phyloP scores from a whole-genome alignment of 257 asterid genomes.

The Solanum chmielewskii region DNA sequence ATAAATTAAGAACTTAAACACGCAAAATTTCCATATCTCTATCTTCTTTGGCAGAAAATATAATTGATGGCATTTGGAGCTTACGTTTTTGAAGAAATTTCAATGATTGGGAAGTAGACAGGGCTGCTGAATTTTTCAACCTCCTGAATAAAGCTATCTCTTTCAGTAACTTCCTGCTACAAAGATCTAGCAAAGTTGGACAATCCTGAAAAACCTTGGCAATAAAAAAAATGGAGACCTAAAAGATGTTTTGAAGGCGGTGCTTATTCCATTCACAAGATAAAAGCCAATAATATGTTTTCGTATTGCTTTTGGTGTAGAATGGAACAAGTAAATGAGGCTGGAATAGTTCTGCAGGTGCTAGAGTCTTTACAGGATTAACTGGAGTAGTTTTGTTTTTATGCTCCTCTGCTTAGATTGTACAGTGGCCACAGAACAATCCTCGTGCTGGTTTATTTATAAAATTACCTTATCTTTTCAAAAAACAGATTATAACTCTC shows the following conservation, averaged over 20 bases:
- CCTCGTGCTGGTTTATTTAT: neutral
- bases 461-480: neutral
- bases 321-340: neutral
- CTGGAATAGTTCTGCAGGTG: neutral
- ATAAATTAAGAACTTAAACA: neutral
- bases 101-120: neutral
- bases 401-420: neutral
- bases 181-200: neutral
- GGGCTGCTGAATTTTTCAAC: neutral
- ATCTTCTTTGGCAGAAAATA: neutral
- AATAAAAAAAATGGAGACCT: neutral
- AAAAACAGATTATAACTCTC: neutral
- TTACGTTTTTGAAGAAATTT: neutral
- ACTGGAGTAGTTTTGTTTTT: neutral
- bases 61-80: neutral
- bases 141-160: neutral
- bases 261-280: neutral
- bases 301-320: neutral
- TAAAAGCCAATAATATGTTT: neutral
- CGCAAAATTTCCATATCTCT: neutral
- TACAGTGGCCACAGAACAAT: neutral
- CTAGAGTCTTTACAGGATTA: neutral
- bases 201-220: neutral
- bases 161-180: neutral
- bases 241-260: neutral